These are phyloP conservation scores for Pterulicium gracile DNA, from an alignment of 1,284 basidiomycete genomes.

Conservation along the genomic window DNA sequence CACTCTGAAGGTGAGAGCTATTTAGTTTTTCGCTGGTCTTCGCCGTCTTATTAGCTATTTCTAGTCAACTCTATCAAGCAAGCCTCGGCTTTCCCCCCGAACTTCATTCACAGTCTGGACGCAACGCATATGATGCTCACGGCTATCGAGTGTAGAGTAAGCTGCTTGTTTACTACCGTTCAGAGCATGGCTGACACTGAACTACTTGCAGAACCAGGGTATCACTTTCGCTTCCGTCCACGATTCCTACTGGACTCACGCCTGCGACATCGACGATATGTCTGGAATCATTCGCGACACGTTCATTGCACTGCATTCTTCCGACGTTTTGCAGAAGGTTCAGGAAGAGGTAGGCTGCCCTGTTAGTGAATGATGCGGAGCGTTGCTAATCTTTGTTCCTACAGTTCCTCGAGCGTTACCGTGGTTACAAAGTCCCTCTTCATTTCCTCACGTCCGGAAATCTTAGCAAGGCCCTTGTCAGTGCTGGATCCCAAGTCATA, in stretches of 20 bases:
- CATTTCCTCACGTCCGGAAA: constrained; percentile 28
- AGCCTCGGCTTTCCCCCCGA: constrained; percentile 95
- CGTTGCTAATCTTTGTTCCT: constrained; percentile 6
- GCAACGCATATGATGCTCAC: constrained; percentile 99
- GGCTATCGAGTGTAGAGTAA: constrained; percentile 79
- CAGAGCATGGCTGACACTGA: not conserved
- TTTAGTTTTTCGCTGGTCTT: constrained; percentile 2
- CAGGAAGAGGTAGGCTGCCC: constrained; percentile 39
- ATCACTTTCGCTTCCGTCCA: constrained; percentile 93
- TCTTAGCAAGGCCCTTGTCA: constrained; percentile 26
- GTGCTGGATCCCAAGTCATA: constrained; percentile 31
- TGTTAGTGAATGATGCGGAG: not conserved
- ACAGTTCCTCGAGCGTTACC: constrained; percentile 76
- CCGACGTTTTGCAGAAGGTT: constrained; percentile 66
- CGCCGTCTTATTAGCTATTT: constrained; percentile 4
- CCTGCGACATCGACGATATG: constrained; percentile 84
- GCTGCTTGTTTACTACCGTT: constrained; percentile 16
- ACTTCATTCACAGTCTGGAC: constrained; percentile 96
- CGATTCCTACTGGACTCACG: constrained; percentile 99
- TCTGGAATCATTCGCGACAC: constrained; percentile 84
- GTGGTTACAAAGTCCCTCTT: constrained; percentile 65
- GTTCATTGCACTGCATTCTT: constrained; percentile 87
- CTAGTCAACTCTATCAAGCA: constrained; percentile 82
- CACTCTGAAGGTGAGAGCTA: constrained; percentile 53
- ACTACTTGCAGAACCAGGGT: constrained; percentile 38